phyloP scores from a whole-genome alignment of 2,329 filamentous ascomycete genomes.

The Teratosphaeria nubilosa region DNA sequence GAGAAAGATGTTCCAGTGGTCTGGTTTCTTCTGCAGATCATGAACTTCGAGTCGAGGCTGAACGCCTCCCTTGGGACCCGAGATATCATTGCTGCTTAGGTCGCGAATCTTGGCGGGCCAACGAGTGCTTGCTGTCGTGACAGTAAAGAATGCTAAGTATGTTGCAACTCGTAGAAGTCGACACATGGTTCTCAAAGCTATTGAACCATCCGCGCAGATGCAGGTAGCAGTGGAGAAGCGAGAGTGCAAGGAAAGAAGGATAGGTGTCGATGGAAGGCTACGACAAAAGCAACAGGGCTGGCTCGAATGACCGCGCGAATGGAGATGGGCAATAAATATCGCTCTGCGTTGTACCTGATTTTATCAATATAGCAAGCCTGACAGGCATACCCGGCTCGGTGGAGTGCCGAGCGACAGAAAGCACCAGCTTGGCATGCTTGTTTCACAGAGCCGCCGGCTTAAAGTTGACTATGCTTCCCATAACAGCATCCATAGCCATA shows the following conservation, averaged over 20 bases:
- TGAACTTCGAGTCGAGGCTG: conserved; percentile 4
- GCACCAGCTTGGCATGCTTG: neutral
- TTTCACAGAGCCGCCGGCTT: neutral
- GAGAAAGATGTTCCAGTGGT: conserved; percentile 9
- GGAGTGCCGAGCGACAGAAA: neutral
- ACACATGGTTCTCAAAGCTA: neutral
- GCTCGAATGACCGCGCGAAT: neutral
- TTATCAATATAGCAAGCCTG: neutral
- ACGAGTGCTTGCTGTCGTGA: neutral
- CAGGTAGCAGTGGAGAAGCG: neutral
- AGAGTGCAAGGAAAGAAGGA: neutral
- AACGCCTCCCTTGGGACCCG: conserved; percentile 1
- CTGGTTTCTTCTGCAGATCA: conserved; percentile 4
- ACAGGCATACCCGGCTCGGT: neutral
- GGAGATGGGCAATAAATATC: neutral
- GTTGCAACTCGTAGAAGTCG: neutral
- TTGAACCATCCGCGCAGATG: neutral
- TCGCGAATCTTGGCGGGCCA: neutral
- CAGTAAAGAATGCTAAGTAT: neutral
- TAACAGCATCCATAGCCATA: neutral
- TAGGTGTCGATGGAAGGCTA: neutral
- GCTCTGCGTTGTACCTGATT: neutral
- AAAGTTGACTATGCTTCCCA: neutral
- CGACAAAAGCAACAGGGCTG: neutral
- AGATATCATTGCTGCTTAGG: neutral